A percentile compares a stretch with the other conserved stretches of the same genome.
Conservation (phyloP, 2,329 filamentous ascomycete species). For the Cordyceps militaris region DNA sequence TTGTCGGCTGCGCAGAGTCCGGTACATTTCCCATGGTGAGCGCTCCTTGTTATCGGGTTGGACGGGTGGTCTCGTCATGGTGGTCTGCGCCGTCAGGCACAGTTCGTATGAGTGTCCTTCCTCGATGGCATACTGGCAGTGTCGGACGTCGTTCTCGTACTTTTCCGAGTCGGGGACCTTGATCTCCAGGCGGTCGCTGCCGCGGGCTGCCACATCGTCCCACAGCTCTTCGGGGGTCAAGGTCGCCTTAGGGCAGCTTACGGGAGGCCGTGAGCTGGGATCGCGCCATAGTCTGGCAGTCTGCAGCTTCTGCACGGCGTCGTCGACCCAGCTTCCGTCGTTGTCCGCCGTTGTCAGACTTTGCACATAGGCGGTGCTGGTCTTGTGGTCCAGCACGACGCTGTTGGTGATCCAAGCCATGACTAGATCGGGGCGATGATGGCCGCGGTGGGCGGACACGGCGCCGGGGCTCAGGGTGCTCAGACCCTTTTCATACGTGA, state of each 20-base stretch:
- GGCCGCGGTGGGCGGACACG: constrained; percentile 22
- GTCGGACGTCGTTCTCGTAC: constrained; percentile 61
- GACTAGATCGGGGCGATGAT: constrained; percentile 60
- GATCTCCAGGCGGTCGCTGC: constrained; percentile 23
- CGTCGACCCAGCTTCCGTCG: constrained; percentile 26
- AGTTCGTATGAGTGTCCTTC: constrained; percentile 81
- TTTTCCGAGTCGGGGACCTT: constrained; percentile 34
- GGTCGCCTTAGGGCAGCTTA: background rate
- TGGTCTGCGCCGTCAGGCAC: constrained; percentile 71
- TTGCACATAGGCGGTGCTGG: constrained; percentile 58
- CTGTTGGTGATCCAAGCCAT: constrained; percentile 72
- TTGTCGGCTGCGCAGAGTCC: constrained; percentile 60
- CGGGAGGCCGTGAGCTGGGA: constrained; percentile 13
- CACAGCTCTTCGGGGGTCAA: constrained; percentile 13
- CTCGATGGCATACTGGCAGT: constrained; percentile 64
- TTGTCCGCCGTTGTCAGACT: constrained; percentile 22
- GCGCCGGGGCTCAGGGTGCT: constrained; percentile 25
- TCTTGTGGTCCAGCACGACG: constrained; percentile 67
- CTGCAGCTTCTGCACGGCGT: constrained; percentile 24
- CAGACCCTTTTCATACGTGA: constrained; percentile 78
- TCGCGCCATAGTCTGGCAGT: constrained; percentile 27
- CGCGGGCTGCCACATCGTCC: constrained; percentile 10
- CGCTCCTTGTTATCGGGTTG: constrained; percentile 36
- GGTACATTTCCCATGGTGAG: constrained; percentile 64
- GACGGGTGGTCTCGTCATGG: constrained; percentile 39